Conservation (phyloP, 1,139 yeast species). For the Williopsis jadinii region DNA sequence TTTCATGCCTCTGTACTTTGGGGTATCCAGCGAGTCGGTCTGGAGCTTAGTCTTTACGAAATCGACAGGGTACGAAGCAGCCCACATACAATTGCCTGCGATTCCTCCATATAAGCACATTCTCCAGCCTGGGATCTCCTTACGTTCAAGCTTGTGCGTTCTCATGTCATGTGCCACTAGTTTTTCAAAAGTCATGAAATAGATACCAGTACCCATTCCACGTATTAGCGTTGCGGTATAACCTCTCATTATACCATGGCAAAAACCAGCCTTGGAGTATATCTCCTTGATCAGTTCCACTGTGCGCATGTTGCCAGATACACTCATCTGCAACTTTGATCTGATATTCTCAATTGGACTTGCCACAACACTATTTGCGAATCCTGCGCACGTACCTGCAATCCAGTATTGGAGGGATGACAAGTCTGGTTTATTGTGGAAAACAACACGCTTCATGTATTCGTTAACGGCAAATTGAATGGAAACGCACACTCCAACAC, state of each 20-base stretch:
- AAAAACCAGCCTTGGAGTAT: conserved; percentile 48
- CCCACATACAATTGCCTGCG: conserved; percentile 86
- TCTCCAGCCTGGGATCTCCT: conserved; percentile 75
- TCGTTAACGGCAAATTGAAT: conserved; percentile 89
- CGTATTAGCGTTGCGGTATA: conserved; percentile 55
- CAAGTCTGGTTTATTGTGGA: conserved; percentile 29
- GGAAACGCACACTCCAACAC: conserved; percentile 93
- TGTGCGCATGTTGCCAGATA: conserved; percentile 53
- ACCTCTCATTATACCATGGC: conserved; percentile 80
- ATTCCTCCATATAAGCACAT: conserved; percentile 78
- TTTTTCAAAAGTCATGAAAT: conserved; percentile 85
- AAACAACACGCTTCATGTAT: conserved; percentile 76
- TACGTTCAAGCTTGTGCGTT: conserved; percentile 37
- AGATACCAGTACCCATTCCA: conserved; percentile 86
- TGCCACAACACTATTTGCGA: conserved; percentile 82
- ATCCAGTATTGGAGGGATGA: conserved; percentile 56
- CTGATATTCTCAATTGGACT: conserved; percentile 92
- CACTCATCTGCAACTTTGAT: conserved; percentile 80
- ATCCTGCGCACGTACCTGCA: conserved; percentile 85
- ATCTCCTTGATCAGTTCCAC: conserved; percentile 66
- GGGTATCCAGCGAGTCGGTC: conserved; percentile 58
- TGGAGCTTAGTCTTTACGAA: conserved; percentile 82
- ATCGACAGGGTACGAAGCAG: conserved; percentile 74
- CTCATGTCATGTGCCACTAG: conserved; percentile 58
- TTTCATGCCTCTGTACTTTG: conserved; percentile 32